These are phyloP conservation scores for Nothophoma quercina DNA, from an alignment of 2,329 filamentous ascomycete genomes.

Conservation along the genomic window DNA sequence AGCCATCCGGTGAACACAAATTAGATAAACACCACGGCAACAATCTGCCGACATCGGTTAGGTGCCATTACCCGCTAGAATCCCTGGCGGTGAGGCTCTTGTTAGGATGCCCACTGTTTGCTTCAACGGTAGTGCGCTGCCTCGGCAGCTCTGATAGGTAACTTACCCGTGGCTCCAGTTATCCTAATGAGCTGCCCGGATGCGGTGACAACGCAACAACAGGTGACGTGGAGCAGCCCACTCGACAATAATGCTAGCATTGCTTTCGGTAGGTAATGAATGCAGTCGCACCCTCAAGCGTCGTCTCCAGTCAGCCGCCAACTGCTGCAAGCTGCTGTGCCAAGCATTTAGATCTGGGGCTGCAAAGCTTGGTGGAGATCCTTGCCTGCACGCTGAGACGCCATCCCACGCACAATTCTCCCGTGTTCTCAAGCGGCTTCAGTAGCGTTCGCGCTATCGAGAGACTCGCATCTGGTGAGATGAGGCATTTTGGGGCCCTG, in stretches of 20 bases:
- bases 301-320: conserved; percentile 11
- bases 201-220: conserved; percentile 9
- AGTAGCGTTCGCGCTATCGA: conserved; percentile 21
- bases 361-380: conserved; percentile 19
- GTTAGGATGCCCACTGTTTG: conserved; percentile 16
- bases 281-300: conserved; percentile 13
- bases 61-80: not conserved
- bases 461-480: conserved; percentile 14
- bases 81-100: conserved; percentile 19
- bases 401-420: conserved; percentile 17
- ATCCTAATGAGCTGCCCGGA: conserved; percentile 9
- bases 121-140: conserved; percentile 16
- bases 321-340: conserved; percentile 10
- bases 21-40: conserved; percentile 13
- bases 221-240: conserved; percentile 18
- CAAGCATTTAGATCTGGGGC: conserved; percentile 17
- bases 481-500: conserved; percentile 21
- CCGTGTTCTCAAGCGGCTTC: conserved; percentile 12
- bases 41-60: conserved; percentile 12
- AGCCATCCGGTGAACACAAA: conserved; percentile 16
- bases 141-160: conserved; percentile 19
- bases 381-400: conserved; percentile 8
- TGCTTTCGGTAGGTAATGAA: conserved; percentile 17
- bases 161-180: conserved; percentile 14
- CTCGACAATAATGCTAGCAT: conserved; percentile 10